Evolutionary conservation across 768 basidiomycete species (phyloP), one percentile per base, ranked within the genome.

Genomic region (Tulasnella sp.): DNA sequence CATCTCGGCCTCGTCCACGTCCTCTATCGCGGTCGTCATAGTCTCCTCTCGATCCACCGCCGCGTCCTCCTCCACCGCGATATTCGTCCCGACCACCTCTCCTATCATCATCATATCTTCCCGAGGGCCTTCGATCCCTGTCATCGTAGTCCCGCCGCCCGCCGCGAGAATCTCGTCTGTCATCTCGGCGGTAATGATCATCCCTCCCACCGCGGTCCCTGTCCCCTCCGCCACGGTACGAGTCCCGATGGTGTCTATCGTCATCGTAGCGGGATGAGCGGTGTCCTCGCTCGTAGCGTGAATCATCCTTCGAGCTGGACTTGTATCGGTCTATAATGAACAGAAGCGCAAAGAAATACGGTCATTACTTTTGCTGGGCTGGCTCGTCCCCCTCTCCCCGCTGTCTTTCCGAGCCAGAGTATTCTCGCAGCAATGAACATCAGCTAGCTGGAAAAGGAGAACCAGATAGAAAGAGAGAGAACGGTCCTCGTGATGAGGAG

Each of bases 161-260:
- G 9, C 7, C 3, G 17, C 50, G 50, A 21, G 58, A 59, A 23
- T 24, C 32, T 23, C 51, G 1, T 17, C 53, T 42, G 59, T 76
- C 73, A 60, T 77, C 76, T 38, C 80, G 72, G 56, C 84, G 78
- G 63, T 84, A 77, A 50, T 83, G 78, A 54, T 83, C 76, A 64
- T 70, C 63, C n/a, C 59, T 49, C 30, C 58, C 51, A n/a, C 63
- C 52, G 10, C 44, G 43, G 24, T 60, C 60, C 21, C 51, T 21
- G 41, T 56, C 56, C 3, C 51, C n/a, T 32, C 27, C 29, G 17
- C 52, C 21, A 43, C 65, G 56, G 26, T 60, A 50, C 23, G 47
- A 43, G 19, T 65, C 64, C 4, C 64, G 63, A 24, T 30, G 17
- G n/a, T 7, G 13, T 32, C 17, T 34, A 26, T 17, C 9, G n/a